These are phyloP conservation scores for Torrubiella hemipterigena DNA, from an alignment of 2,329 filamentous ascomycete genomes.

Conservation along the genomic window DNA sequence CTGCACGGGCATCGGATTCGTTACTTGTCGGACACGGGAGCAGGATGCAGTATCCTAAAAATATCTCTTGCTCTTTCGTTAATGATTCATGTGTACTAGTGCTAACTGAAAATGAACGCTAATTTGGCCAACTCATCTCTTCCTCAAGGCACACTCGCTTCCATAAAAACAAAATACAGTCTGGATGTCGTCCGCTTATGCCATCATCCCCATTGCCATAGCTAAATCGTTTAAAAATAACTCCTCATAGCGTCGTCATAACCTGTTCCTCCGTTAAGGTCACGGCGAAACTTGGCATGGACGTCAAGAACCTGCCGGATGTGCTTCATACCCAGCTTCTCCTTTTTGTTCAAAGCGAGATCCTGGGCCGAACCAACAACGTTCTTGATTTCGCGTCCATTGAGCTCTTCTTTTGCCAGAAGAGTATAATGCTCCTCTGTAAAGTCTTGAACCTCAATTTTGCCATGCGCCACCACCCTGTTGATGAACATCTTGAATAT, in stretches of 20 bases:
- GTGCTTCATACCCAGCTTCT: constrained; percentile 63
- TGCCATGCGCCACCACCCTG: constrained; percentile 54
- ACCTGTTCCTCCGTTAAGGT: constrained; percentile 69
- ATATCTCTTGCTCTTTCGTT: too few relatives aligned
- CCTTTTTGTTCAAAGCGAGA: constrained; percentile 63
- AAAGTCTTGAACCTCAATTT: constrained; percentile 47
- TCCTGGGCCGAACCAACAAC: constrained; percentile 73
- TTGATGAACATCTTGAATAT: constrained; percentile 81
- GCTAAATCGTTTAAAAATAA: constrained; percentile 49
- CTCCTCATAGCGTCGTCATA: constrained; percentile 78
- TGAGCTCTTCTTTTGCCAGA: constrained; percentile 54
- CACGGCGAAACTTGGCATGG: constrained; percentile 68
- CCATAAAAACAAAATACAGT: too few relatives aligned
- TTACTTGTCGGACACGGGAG: too few relatives aligned
- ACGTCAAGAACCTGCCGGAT: constrained; percentile 77
- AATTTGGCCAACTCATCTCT: too few relatives aligned
- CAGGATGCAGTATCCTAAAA: too few relatives aligned
- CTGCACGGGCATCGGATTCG: too few relatives aligned
- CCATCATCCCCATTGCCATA: too few relatives aligned
- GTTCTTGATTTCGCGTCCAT: constrained; percentile 71
- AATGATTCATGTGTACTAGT: too few relatives aligned
- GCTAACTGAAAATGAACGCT: too few relatives aligned
- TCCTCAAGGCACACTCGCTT: too few relatives aligned
- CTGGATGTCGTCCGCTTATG: too few relatives aligned
- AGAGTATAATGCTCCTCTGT: constrained; percentile 53